Conservation (phyloP, 768 basidiomycete genomes). For the Termitomyces sp. region DNA sequence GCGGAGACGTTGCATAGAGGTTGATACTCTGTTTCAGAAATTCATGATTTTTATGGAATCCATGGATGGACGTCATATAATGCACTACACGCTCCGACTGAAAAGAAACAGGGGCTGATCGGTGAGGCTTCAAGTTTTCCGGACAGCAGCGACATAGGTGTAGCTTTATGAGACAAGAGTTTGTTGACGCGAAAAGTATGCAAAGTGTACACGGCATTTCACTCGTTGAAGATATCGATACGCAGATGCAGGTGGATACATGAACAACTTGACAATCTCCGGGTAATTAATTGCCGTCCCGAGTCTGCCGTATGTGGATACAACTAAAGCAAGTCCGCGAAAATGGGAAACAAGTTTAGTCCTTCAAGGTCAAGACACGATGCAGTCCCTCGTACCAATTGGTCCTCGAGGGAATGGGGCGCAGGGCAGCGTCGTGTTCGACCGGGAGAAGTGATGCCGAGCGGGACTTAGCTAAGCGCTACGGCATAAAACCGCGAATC, state of each 20-base stretch:
- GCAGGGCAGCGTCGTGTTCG: background rate
- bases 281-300: slow-evolving; percentile 2
- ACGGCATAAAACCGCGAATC: slow-evolving; percentile 17
- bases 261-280: background rate
- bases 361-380: background rate
- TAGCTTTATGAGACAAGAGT: background rate
- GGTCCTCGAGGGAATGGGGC: background rate
- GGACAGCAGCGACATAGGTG: background rate
- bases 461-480: slow-evolving; percentile 7
- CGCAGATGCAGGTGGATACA: background rate
- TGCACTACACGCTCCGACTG: background rate
- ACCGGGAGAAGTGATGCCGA: background rate
- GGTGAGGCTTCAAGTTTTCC: slow-evolving; percentile 3
- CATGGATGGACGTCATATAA: slow-evolving; percentile 1
- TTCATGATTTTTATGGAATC: background rate
- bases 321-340: background rate
- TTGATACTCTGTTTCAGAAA: background rate
- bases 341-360: background rate
- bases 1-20: slow-evolving; percentile 2
- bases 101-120: slow-evolving; percentile 7
- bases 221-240: slow-evolving; percentile 16
- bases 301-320: background rate
- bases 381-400: background rate
- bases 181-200: slow-evolving; percentile 17
- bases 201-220: slow-evolving; percentile 15